Evolutionary conservation across 139 green algal species (phyloP).

Genomic region (Chlorella sp.): DNA sequence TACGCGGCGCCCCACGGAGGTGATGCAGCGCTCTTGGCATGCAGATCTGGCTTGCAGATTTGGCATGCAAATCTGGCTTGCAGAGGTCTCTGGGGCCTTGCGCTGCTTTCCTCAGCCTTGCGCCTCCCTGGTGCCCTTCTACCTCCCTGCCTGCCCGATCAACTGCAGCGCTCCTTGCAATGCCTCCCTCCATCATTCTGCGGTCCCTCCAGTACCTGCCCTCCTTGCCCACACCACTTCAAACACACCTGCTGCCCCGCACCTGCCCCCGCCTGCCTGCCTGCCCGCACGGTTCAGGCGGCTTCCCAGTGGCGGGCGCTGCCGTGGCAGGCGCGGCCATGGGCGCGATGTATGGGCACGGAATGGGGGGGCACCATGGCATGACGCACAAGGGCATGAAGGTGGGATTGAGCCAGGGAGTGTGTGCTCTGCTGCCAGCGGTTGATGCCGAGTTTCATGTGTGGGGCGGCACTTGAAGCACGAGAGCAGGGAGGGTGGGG

Average conservation of each 20-base stretch:
- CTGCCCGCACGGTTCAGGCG: neutral
- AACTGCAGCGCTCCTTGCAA: neutral
- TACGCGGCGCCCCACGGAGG: neutral
- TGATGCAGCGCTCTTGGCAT: too few species aligned
- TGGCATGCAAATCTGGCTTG: too few species aligned
- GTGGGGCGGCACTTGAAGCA: neutral
- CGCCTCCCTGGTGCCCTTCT: too few species aligned
- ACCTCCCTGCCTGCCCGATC: too few species aligned
- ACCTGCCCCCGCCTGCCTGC: neutral
- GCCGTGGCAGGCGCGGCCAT: neutral
- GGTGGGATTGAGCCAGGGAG: neutral
- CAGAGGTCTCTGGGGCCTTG: too few species aligned
- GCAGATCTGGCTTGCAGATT: neutral
- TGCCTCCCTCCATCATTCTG: too few species aligned
- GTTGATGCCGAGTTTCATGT: neutral
- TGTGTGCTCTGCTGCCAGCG: neutral
- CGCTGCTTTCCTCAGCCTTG: too few species aligned
- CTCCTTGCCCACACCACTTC: neutral
- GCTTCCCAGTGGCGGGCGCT: neutral
- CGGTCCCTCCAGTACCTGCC: neutral
- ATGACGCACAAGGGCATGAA: conserved; percentile 16
- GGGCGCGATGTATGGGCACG: neutral
- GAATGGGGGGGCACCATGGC: neutral
- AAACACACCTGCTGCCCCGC: too few species aligned
- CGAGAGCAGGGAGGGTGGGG: too few species aligned